Base-by-base conservation (phyloP, 2,329 filamentous ascomycete species). In the Aspergillus fumigatus region DNA sequence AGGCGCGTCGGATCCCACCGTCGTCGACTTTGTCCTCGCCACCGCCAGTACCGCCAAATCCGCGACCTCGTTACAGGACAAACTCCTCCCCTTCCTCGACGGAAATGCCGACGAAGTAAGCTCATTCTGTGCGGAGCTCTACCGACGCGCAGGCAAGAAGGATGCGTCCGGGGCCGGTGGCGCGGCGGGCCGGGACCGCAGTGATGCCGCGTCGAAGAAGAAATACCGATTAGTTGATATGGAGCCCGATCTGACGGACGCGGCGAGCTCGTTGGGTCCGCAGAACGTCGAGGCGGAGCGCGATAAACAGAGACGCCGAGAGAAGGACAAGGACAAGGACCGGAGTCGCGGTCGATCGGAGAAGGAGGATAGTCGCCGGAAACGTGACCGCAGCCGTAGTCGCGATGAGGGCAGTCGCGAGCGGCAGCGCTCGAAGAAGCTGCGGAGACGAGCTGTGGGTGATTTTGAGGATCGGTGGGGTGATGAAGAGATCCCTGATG, bases 401-500 rank as follows among this genome's bases (percentile, higher is more conserved):
- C 62, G 64, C 3, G 73, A 73, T 29, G 61, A 67, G 5, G 71
- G 69, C 49, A 68, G 68, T 51, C 68, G 73, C 7, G 77, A 79
- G 41, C 73, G 77, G 21, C 73, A 75, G 56, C 75, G 75, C 26
- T 75, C 77, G 17, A 83, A 79, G 68, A 82, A 82, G 59, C 70
- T 82, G 49, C 75, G 83, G 54, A 75, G 75, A 56, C 74, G 78
- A 58, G 79, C 80, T 51, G 66, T 68, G 5, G 79, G 75, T 32
- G 84, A 89, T 61, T 87, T 88, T 62, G 88, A 92, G 50, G 88
- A 92, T 67, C 80, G 89, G 53, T 95, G 91, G 90, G 90, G 86
- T 1, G 90, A 94, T 65, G 88, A 92, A 67, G 88, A 90, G 64
- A 58, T 71, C 3, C 58, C 63, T 5, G 70, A 69, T 43, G 69